Evolutionary conservation across 805 yeast species (phyloP), one percentile per base, ranked within the genome.

Genomic region (Lipomyces japonicus): DNA sequence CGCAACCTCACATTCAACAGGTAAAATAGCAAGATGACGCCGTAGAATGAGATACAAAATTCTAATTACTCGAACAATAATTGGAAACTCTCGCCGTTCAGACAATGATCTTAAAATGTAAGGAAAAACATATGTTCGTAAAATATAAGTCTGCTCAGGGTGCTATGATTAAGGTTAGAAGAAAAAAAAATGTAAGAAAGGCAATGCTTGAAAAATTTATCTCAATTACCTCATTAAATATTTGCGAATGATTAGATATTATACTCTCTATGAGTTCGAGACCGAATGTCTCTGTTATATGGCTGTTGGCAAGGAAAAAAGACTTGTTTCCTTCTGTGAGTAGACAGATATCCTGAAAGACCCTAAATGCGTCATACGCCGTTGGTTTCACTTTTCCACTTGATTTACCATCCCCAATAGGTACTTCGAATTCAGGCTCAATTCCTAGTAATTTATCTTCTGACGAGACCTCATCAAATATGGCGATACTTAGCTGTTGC

Each of bases 221-320:
- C 14, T 6, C 4, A 42, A 47, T 2, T 32, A 48, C 52, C 32
- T 46, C 21, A 16, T 74, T 65, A 62, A 91, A 86, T 2, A 81
- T 61, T 0, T 61, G 53, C 16, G 73, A 71, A 61, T 88, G 88
- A 62, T 81, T 81, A 12, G 81, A 74, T 28, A 93, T 67, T 3
- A 90, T 75, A 49, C 84, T 84, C 67, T 93, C 97, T 21, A 93
- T 65, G 25, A 91, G 75, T 63, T 91, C 98, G 45, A 93, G 75
- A 0, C 88, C 87, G 51, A 88, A 75, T 40, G 80, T 75, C 66
- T 83, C 78, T 39, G 85, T 74, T 30, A 84, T 63, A 48, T 75
- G 69, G 42, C 71, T 68, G 31, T 80, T 66, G 50, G 76, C 76
- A 47, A 88, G 65, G 56, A 78, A 80, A 0, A 65, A 52, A 0